phyloP scores from a whole-genome alignment of 345 rosid genomes.

The Citrus maxima region DNA sequence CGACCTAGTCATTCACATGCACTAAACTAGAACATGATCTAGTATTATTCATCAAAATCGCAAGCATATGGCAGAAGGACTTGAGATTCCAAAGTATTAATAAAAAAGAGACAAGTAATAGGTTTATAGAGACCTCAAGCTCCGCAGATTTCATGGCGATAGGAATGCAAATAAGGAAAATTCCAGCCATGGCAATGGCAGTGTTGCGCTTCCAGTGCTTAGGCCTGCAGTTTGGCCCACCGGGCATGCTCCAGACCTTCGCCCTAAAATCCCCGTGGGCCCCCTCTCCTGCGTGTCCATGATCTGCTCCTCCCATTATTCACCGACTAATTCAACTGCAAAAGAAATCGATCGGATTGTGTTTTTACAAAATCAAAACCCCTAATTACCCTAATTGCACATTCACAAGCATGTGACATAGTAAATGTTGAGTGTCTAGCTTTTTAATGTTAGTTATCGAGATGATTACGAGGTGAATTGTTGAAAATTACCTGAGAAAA shows the following conservation, averaged over 20 bases:
- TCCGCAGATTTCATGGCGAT: constrained; percentile 88
- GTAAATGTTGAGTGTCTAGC: too few species aligned
- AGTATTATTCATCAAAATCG: not conserved
- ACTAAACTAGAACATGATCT: not conserved
- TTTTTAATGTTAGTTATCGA: not conserved
- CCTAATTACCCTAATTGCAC: constrained; percentile 3
- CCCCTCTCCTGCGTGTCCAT: constrained; percentile 77
- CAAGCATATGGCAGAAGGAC: not conserved
- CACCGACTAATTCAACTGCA: constrained; percentile 15
- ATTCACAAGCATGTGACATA: not conserved
- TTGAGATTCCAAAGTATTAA: not conserved
- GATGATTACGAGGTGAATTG: not conserved
- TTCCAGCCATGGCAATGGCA: constrained; percentile 86
- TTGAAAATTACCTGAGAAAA: constrained; percentile 4
- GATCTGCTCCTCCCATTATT: constrained; percentile 65
- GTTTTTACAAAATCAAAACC: not conserved
- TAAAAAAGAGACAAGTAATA: not conserved
- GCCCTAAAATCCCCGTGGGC: constrained; percentile 72
- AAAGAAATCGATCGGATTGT: constrained; percentile 8
- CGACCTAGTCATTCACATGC: not conserved
- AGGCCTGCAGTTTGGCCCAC: constrained; percentile 95
- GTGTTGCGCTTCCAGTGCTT: constrained; percentile 98
- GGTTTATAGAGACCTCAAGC: constrained; percentile 62
- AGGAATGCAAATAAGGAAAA: constrained; percentile 84
- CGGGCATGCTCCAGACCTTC: constrained; percentile 94